A percentile compares a stretch with the other conserved stretches of the same genome.
Conservation (phyloP, 208 protist species). For the Angomonas deanei region DNA sequence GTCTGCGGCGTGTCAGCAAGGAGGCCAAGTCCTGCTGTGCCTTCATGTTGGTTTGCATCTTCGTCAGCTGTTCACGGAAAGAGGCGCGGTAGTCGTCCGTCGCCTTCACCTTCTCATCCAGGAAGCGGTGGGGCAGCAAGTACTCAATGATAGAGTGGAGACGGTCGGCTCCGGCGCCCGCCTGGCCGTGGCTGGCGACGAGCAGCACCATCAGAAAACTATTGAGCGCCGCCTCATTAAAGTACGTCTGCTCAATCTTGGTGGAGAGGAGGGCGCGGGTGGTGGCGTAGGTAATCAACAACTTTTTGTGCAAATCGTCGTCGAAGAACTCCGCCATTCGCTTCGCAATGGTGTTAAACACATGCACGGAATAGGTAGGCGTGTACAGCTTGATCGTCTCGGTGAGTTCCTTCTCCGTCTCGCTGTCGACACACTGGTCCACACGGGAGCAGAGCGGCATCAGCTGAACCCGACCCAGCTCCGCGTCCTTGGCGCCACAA, state of each 20-base stretch:
- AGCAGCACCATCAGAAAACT: slow-evolving; percentile 79
- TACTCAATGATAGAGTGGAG: slow-evolving; percentile 68
- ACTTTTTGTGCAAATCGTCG: slow-evolving; percentile 78
- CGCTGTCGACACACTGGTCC: slow-evolving; percentile 66
- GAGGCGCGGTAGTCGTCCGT: slow-evolving; percentile 42
- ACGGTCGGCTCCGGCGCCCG: slow-evolving; percentile 57
- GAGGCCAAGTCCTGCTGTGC: slow-evolving; percentile 70
- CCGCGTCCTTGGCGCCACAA: slow-evolving; percentile 45
- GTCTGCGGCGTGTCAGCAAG: slow-evolving; percentile 29
- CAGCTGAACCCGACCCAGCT: slow-evolving; percentile 66
- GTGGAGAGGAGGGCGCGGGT: slow-evolving; percentile 67
- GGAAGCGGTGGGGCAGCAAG: slow-evolving; percentile 50
- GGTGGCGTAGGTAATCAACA: slow-evolving; percentile 68
- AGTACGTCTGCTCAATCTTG: slow-evolving; percentile 33
- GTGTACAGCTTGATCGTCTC: slow-evolving; percentile 54
- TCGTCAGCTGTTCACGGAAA: slow-evolving; percentile 56
- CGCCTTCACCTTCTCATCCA: slow-evolving; percentile 49
- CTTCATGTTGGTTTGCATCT: slow-evolving; percentile 53
- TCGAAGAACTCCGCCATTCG: slow-evolving; percentile 67
- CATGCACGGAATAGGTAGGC: slow-evolving; percentile 60
- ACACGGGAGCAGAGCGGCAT: slow-evolving; percentile 59
- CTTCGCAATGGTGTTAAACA: slow-evolving; percentile 78
- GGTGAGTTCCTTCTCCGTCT: slow-evolving; percentile 40
- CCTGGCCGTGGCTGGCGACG: slow-evolving; percentile 60
- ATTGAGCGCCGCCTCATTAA: slow-evolving; percentile 55